A percentile compares a stretch with the other conserved stretches of the same genome.
Evolutionary conservation across 371 early-diverging fungal genomes (phyloP).

Genomic region (Conidiobolus coronatus): DNA sequence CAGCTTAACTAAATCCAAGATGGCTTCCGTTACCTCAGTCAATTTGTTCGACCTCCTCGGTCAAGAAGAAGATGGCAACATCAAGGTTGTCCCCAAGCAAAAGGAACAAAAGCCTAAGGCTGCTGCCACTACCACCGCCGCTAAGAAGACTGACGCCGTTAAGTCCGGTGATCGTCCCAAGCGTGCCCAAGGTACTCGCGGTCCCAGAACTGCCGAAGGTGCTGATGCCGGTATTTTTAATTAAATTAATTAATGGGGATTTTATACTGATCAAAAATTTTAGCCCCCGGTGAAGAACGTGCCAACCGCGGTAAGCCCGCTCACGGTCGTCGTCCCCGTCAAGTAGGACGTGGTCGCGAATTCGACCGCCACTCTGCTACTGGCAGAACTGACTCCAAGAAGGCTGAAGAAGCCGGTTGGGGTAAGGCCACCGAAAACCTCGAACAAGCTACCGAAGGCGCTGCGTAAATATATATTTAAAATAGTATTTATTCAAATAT

Average conservation of each 20-base stretch:
- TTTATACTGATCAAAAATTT: background rate
- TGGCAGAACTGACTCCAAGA: conserved; percentile 48
- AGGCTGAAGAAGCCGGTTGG: conserved; percentile 67
- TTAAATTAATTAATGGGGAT: no score
- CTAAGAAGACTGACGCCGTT: conserved; percentile 7
- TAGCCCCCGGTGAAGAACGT: conserved; percentile 6
- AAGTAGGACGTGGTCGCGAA: conserved; percentile 31
- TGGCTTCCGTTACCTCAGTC: conserved; percentile 12
- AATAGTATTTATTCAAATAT: background rate
- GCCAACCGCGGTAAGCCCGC: conserved; percentile 9
- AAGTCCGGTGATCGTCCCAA: conserved; percentile 5
- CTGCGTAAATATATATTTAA: background rate
- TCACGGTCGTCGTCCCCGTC: conserved; percentile 17
- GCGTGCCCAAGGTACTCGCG: conserved; percentile 1
- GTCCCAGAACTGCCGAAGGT: conserved; percentile 6
- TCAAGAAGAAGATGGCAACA: conserved; percentile 16
- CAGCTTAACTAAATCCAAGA: background rate
- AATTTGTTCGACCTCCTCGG: conserved; percentile 38
- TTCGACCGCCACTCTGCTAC: conserved; percentile 64
- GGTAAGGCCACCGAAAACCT: conserved; percentile 26
- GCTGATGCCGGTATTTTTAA: conserved; percentile 4
- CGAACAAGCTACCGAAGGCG: conserved; percentile 5
- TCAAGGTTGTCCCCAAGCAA: no score
- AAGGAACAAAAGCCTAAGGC: background rate
- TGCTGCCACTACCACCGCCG: conserved; percentile 11